Evolutionary conservation across 371 early-diverging fungal genomes (phyloP), one percentile per base, ranked within the genome.

Genomic region (Thermomucor indicae-seudaticae): DNA sequence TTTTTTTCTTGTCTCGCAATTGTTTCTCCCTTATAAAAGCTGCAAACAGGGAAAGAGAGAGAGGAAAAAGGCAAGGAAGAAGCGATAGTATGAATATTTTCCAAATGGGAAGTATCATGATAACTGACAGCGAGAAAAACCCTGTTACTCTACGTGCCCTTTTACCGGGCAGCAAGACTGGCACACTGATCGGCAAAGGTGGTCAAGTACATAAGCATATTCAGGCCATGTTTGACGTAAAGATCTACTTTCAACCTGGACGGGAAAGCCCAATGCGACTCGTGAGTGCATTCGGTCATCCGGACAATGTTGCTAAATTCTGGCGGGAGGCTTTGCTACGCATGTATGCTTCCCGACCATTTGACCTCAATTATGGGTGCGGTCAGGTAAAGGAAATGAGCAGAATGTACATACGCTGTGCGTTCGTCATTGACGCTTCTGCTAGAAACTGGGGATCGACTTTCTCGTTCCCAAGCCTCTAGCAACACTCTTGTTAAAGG

Each of bases 121-220:
- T 37, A 37, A 47, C 40, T 22, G 32, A 49, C 14, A 30, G 22
- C 16, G 27, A 37, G 32, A 46, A 34, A 34, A 29, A 23, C 12
- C 62, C 57, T 14, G 35, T 62, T 10, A 62, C 57, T 1, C 28
- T 62, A 30, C 57, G 62, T 6, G 57, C 62, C 6, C 17, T 62
- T 11, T 30, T 62, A 6, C 51, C 53, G 1, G 8, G 7, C 0
- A 41, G 24, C 6, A 35, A 43, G 27, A 24, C 40, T 10, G 54
- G 54, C 1, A 27, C 47, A 6, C 37, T 62, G 0, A 53, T 62
- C 19, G 62, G 62, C 10, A 42, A 19, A 17, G 25, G 45, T 5
- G 54, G 57, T 1, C 16, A 34, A 2, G 25, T 41, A 5, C 53
- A 57, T 28, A 35, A 47, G 22, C 40, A 50, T 24, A 39, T 57